phyloP scores from a whole-genome alignment of 2,329 filamentous ascomycete species.

The Lecanicillium sp. region DNA sequence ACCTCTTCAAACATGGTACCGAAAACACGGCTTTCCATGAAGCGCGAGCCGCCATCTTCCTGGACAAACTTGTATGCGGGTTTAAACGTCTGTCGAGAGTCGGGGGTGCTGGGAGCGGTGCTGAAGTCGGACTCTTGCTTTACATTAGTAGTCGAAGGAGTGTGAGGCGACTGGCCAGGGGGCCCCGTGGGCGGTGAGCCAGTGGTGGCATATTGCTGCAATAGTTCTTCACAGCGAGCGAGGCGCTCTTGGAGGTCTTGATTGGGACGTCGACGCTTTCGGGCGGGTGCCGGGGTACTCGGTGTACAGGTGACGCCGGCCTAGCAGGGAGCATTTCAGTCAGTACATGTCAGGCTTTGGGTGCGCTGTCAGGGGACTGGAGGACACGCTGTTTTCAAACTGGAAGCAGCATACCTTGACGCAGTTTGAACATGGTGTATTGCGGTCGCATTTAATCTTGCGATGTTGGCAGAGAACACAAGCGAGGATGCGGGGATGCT shows the following conservation, averaged over 20 bases:
- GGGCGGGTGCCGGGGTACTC: conserved; percentile 50
- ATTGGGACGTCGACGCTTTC: conserved; percentile 50
- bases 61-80: conserved; percentile 45
- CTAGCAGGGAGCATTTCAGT: conserved; percentile 27
- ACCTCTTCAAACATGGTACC: conserved; percentile 49
- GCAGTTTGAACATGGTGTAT: conserved; percentile 51
- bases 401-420: conserved; percentile 37
- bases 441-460: conserved; percentile 55
- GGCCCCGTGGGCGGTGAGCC: conserved; percentile 21
- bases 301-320: conserved; percentile 52
- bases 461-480: conserved; percentile 52
- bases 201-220: conserved; percentile 46
- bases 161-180: conserved; percentile 12
- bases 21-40: conserved; percentile 49
- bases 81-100: conserved; percentile 29
- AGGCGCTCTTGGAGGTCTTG: conserved; percentile 54
- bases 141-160: conserved; percentile 9
- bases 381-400: no score
- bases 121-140: conserved; percentile 10
- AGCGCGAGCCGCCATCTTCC: conserved; percentile 46
- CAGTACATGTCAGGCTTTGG: conserved; percentile 1
- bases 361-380: no score
- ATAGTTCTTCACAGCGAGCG: conserved; percentile 48
- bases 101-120: conserved; percentile 10
- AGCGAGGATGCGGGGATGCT: conserved; percentile 38